Evolutionary conservation across 495 filamentous ascomycete genomes (phyloP).

Genomic region (Cairneyella variabilis): DNA sequence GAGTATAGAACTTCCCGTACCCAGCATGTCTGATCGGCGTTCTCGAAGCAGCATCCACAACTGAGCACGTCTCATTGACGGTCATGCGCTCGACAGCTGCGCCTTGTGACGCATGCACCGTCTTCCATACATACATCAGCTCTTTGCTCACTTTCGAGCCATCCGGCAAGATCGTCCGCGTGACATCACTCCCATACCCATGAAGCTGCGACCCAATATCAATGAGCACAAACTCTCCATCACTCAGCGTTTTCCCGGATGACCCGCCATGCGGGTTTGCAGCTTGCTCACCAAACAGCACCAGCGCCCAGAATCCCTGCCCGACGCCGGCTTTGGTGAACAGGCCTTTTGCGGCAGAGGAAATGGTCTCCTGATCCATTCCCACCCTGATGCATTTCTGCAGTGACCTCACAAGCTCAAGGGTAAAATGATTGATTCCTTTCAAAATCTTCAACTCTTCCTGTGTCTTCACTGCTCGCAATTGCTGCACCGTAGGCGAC

Average conservation of each 20-base stretch:
- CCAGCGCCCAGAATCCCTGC: slow-evolving; percentile 26
- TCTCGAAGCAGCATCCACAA: slow-evolving; percentile 25
- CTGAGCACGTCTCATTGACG: slow-evolving; percentile 21
- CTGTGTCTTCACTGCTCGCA: slow-evolving; percentile 26
- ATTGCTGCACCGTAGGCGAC: slow-evolving; percentile 16
- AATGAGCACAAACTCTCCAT: slow-evolving; percentile 28
- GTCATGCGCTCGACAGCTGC: slow-evolving; percentile 22
- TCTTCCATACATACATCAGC: slow-evolving; percentile 25
- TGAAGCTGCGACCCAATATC: slow-evolving; percentile 29
- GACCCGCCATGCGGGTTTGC: slow-evolving; percentile 28
- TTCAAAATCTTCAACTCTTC: slow-evolving; percentile 23
- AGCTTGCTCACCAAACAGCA: slow-evolving; percentile 27
- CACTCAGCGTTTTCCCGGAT: slow-evolving; percentile 16
- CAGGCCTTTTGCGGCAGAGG: slow-evolving; percentile 15
- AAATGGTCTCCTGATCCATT: slow-evolving; percentile 25
- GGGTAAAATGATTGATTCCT: slow-evolving; percentile 27
- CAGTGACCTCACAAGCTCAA: slow-evolving; percentile 21
- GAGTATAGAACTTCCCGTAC: slow-evolving; percentile 27
- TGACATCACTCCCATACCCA: slow-evolving; percentile 30
- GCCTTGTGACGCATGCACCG: slow-evolving; percentile 21
- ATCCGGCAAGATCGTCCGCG: slow-evolving; percentile 24
- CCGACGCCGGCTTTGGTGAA: slow-evolving; percentile 25
- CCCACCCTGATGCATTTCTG: slow-evolving; percentile 27
- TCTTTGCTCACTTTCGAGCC: slow-evolving; percentile 17
- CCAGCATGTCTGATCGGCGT: slow-evolving; percentile 17